Evolutionary conservation across 1,284 basidiomycete species (phyloP), one percentile per base, ranked within the genome.

Genomic region (Cryptococcus sp.): DNA sequence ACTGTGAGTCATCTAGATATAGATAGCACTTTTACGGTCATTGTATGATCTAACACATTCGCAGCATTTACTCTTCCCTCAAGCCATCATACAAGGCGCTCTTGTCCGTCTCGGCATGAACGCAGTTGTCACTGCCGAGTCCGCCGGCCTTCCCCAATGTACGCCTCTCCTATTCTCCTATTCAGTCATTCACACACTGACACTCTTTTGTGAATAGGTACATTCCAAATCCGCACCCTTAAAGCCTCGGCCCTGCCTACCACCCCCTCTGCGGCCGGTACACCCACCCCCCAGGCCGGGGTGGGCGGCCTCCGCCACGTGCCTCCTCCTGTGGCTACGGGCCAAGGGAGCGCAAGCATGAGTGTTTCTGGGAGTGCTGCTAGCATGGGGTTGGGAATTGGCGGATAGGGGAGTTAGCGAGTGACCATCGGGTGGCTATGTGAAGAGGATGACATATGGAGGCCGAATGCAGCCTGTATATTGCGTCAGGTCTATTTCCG

Each of bases 111-210:
- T 94, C n/a, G 91, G 91, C 13, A 83, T 86, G 62, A 81, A 86
- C 43, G 85, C 83, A 18, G 84, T 82, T 1, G 88, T 94, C 0
- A 79, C 82, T 0, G 85, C 89, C 6, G 91, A 95, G 70, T 83
- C 89, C 3, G 84, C 82, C 1, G 81, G 83, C n/a, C 71, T 92
- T 65, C 91, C 91, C 16, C 89, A 91, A 80, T 93, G 91, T 91
- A 73, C 62, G 84, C 48, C 46, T 35, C 28, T 48, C 37, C 35
- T 36, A 21, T 2, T 37, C 44, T 53, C 49, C 20, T 12, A n/a
- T 24, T 53, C 28, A 18, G 8, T 2, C 33, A 5, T 20, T 24
- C 8, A 23, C n/a, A 18, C 20, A 52, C 46, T 12, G 2, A 52
- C 2, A 16, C 35, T 35, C 2, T 4, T 18, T 11, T 50, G n/a